phyloP scores from a whole-genome alignment of 192 early-diverging fungal species.

The Coemansia sp. region DNA sequence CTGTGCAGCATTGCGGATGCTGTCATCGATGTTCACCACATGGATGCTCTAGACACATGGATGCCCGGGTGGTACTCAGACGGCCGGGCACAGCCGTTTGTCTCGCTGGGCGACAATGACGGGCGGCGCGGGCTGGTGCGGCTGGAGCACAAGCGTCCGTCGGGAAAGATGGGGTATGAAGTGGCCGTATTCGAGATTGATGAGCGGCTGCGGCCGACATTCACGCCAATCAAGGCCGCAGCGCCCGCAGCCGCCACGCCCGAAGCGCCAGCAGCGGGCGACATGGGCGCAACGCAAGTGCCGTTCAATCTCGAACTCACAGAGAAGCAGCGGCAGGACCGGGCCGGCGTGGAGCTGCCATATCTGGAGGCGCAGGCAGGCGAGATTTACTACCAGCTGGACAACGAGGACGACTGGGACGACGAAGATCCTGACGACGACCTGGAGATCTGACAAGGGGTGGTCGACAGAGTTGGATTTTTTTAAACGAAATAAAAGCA shows the following conservation, averaged over 20 bases:
- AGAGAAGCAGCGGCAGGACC: constrained; percentile 72
- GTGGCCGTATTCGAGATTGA: constrained; percentile 30
- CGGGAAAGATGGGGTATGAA: constrained; percentile 41
- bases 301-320: constrained; percentile 83
- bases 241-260: neutral
- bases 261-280: neutral
- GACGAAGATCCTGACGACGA: constrained; percentile 90
- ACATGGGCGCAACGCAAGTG: constrained; percentile 39
- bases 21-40: constrained; percentile 26
- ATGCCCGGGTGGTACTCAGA: constrained; percentile 52
- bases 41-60: constrained; percentile 31
- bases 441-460: constrained; percentile 64
- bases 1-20: constrained; percentile 29
- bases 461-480: neutral
- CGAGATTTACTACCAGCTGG: constrained; percentile 78
- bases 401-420: constrained; percentile 86
- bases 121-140: constrained; percentile 21
- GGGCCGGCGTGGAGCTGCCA: constrained; percentile 72
- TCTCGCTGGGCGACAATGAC: constrained; percentile 26
- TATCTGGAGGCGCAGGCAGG: constrained; percentile 59
- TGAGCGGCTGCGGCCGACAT: constrained; percentile 15
- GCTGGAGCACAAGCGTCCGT: constrained; percentile 38
- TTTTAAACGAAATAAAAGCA: neutral
- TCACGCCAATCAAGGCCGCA: constrained; percentile 3
- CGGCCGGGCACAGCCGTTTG: constrained; percentile 16